phyloP scores from a whole-genome alignment of 495 filamentous ascomycete species.

The Mycothermus thermophilus region DNA sequence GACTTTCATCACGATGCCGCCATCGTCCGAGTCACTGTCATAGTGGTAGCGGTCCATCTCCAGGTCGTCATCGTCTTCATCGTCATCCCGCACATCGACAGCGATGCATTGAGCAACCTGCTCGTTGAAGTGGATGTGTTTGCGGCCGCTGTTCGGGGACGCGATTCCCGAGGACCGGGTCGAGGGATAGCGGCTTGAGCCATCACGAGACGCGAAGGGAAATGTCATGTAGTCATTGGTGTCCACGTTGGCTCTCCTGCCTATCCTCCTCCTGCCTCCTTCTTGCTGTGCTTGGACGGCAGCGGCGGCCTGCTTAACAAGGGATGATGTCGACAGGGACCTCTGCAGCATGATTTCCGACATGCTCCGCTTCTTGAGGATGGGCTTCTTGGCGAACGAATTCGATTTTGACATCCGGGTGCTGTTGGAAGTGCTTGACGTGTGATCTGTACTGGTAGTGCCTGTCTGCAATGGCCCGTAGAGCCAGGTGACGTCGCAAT shows the following conservation, averaged over 20 bases:
- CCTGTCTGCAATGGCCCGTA: conserved; percentile 83
- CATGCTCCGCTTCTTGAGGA: conserved; percentile 90
- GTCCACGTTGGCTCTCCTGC: conserved; percentile 34
- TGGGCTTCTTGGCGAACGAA: conserved; percentile 80
- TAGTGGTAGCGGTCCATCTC: conserved; percentile 34
- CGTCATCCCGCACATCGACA: conserved; percentile 66
- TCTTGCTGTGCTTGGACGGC: conserved; percentile 82
- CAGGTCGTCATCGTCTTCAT: conserved; percentile 51
- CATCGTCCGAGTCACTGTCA: conserved; percentile 59
- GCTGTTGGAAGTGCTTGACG: conserved; percentile 39
- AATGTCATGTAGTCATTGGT: conserved; percentile 54
- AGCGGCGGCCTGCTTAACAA: conserved; percentile 86
- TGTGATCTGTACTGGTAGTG: conserved; percentile 27
- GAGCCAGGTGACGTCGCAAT: conserved; percentile 94
- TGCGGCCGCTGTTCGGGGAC: conserved; percentile 55
- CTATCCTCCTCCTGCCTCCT: conserved; percentile 32
- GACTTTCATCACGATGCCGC: conserved; percentile 73
- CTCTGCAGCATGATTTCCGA: conserved; percentile 90
- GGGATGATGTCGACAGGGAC: conserved; percentile 78
- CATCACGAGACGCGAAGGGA: conserved; percentile 43
- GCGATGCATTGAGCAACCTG: conserved; percentile 93
- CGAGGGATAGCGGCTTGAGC: conserved; percentile 44
- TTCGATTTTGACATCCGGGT: conserved; percentile 58
- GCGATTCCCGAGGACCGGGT: conserved; percentile 46
- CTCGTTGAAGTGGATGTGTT: conserved; percentile 93